Evolutionary conservation across 352 stramenopile species (phyloP), one percentile per base, ranked within the genome.

Genomic region (Pythium coloratum): DNA sequence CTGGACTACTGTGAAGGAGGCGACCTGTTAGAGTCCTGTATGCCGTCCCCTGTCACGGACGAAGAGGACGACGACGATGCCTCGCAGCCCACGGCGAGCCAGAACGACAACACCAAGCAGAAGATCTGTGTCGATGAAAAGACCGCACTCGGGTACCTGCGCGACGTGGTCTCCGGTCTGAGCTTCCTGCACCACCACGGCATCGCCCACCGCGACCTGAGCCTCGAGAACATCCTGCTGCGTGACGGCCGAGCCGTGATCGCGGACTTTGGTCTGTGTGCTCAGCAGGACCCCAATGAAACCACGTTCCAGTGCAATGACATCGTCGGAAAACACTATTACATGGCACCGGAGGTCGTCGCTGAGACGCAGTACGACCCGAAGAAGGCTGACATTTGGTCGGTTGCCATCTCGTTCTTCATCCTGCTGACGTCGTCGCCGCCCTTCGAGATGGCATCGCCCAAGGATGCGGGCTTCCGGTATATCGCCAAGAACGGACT

Each of bases 141-240:
- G 57, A 69, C 73, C 2, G 84, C 80, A 18, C 77, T 82, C 46
- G 49, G 26, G 18, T 94, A 92, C 58, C 71, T 97, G 46, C 59
- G 76, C 13, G 85, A 96, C 60, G 82, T 97, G 44, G 54, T 93
- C 14, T 65, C 67, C 1, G 89, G 89, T 3, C 71, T 94, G 8
- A 70, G 64, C 8, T 91, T 90, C 62, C 64, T 94, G 20, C 84
- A 94, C 69, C 60, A 47, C 28, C 73, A 88, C 67, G 86, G 86
- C 64, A 83, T 96, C 47, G 86, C 85, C 26, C 96, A 98, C 75
- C 89, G 96, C 60, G 97, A 99, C 71, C 81, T 99, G 58, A 98
- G 92, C 32, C 77, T 99, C n/a, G 97, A 99, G 77, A 99, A 99
- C 80, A 94, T 99, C 44, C 76, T 99, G 32, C 80, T 99, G 26